These are phyloP conservation scores for Syzygium syzygioides DNA, from an alignment of 441 rosid species.

Conservation along the genomic window DNA sequence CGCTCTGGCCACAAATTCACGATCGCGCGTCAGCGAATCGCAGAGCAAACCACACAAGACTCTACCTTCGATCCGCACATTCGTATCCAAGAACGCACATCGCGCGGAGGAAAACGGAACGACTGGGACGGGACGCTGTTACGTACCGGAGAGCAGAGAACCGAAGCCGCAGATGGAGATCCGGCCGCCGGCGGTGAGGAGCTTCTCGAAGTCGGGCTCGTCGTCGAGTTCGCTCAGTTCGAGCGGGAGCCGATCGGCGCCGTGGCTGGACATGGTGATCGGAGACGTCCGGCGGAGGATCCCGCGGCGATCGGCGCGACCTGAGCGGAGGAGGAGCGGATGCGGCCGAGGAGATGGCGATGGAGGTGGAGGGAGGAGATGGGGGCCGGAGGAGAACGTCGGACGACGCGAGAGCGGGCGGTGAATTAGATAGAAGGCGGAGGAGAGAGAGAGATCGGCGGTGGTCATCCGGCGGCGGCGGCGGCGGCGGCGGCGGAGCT, in stretches of 20 bases:
- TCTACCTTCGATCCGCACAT: background rate
- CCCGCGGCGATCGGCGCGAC: background rate
- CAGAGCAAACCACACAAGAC: background rate
- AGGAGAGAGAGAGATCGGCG: background rate
- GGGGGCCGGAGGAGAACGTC: background rate
- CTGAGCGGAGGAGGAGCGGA: background rate
- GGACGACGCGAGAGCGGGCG: background rate
- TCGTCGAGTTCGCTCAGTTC: conserved; percentile 35
- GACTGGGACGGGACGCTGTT: background rate
- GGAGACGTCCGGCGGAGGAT: conserved; percentile 6
- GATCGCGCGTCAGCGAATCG: background rate
- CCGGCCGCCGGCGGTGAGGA: conserved; percentile 44
- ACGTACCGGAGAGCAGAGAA: conserved; percentile 79
- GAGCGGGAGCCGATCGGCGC: background rate
- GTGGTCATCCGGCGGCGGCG: background rate
- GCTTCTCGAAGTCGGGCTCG: conserved; percentile 48
- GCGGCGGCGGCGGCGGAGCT: background rate
- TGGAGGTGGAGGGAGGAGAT: background rate
- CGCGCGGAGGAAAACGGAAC: background rate
- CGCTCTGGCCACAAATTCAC: conserved; percentile 34
- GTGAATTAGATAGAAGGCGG: background rate
- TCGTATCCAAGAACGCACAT: background rate
- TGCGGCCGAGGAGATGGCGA: background rate
- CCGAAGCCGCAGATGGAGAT: conserved; percentile 91
- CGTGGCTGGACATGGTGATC: background rate